Evolutionary conservation across 78 protist genomes (phyloP).

Genomic region (Dictyostelium discoideum): DNA sequence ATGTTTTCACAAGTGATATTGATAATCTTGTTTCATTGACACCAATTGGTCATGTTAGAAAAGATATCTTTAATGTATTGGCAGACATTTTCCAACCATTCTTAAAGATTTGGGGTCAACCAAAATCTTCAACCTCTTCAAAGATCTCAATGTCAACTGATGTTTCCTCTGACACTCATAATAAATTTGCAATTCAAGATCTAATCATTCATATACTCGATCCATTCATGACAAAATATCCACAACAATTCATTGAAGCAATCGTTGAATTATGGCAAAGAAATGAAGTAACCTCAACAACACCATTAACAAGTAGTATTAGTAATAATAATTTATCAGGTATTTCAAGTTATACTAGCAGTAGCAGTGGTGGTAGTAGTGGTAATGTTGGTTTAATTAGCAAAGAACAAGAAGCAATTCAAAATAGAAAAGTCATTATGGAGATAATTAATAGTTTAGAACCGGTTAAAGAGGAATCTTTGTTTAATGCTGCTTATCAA

Average conservation of each 20-base stretch:
- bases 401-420: neutral
- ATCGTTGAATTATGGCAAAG: slow-evolving; percentile 69
- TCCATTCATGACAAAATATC: slow-evolving; percentile 75
- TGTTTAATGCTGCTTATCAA: slow-evolving; percentile 35
- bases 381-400: neutral
- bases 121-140: slow-evolving; percentile 5
- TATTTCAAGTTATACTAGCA: neutral
- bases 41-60: slow-evolving; percentile 61
- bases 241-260: slow-evolving; percentile 43
- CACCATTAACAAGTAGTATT: neutral
- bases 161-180: slow-evolving; percentile 75
- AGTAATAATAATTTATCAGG: neutral
- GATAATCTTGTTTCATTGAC: slow-evolving; percentile 30
- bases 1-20: slow-evolving; percentile 61
- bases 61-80: slow-evolving; percentile 16
- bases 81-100: slow-evolving; percentile 38
- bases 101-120: slow-evolving; percentile 63
- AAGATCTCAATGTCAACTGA: slow-evolving; percentile 67
- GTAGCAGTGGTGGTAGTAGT: neutral
- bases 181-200: slow-evolving; percentile 77
- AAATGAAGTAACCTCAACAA: neutral
- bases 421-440: slow-evolving; percentile 42
- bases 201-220: slow-evolving; percentile 46
- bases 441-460: slow-evolving; percentile 70
- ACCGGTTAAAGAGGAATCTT: slow-evolving; percentile 43